Percentiles rank a stretch among this genome's conserved stretches.
Evolutionary conservation across 176 grass and related monocot species (phyloP).

Genomic region (Leersia perrieri): DNA sequence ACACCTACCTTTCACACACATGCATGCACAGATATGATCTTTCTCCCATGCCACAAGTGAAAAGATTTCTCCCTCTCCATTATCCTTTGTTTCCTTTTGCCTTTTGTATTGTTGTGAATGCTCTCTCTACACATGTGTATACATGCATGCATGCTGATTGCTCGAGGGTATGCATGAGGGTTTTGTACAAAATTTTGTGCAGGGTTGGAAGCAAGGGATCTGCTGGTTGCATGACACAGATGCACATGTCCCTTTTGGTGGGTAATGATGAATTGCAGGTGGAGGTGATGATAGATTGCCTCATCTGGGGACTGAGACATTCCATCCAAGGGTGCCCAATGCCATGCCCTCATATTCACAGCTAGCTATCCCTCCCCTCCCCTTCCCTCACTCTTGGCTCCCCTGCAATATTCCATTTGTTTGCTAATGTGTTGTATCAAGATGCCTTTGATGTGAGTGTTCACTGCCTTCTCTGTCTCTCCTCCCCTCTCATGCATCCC

Average conservation of each 20-base stretch:
- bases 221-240: conserved; percentile 36
- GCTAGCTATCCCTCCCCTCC: conserved; percentile 15
- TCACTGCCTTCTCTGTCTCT: conserved; percentile 43
- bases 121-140: conserved; percentile 20
- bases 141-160: background rate
- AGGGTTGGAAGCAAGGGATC: conserved; percentile 53
- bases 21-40: conserved; percentile 46
- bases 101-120: background rate
- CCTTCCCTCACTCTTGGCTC: conserved; percentile 11
- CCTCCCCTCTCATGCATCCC: background rate
- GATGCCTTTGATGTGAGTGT: conserved; percentile 95
- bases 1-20: conserved; percentile 24
- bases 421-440: conserved; percentile 88
- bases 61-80: conserved; percentile 30
- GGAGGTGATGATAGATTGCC: conserved; percentile 67
- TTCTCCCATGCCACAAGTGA: conserved; percentile 52
- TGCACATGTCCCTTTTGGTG: conserved; percentile 50
- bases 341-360: conserved; percentile 49
- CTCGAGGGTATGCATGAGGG: background rate
- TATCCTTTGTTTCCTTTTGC: conserved; percentile 29
- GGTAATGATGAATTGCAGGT: conserved; percentile 57
- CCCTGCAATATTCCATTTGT: conserved; percentile 98
- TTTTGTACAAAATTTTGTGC: conserved; percentile 51
- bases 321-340: conserved; percentile 73
- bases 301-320: conserved; percentile 78